Conservation (phyloP, 140 eudicot species). For the Erigeron philadelphicus region DNA sequence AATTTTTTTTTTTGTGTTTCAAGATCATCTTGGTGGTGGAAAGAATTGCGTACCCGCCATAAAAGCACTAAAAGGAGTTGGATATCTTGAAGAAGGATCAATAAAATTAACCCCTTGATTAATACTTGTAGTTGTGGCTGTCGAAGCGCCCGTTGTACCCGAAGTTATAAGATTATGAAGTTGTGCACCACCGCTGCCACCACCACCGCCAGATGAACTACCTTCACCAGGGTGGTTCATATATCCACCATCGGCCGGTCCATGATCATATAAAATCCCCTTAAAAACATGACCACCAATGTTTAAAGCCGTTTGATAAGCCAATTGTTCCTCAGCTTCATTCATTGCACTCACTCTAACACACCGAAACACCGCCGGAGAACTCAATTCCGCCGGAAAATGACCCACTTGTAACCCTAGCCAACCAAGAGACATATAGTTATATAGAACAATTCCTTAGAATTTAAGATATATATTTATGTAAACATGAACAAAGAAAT, state of each 20-base stretch:
- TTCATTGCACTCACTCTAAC: constrained; percentile 73
- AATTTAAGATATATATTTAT: neutral
- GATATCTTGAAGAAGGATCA: constrained; percentile 59
- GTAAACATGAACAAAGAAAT: neutral
- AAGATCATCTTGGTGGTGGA: constrained; percentile 89
- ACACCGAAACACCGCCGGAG: constrained; percentile 80
- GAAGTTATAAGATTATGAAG: constrained; percentile 49
- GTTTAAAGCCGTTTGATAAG: constrained; percentile 84
- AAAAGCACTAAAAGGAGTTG: constrained; percentile 71
- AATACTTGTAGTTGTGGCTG: constrained; percentile 24
- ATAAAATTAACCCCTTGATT: constrained; percentile 35
- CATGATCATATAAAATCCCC: constrained; percentile 89
- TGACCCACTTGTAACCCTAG: constrained; percentile 74
- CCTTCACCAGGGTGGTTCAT: constrained; percentile 41
- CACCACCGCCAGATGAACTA: constrained; percentile 51
- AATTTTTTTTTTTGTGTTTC: neutral
- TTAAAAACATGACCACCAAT: constrained; percentile 82
- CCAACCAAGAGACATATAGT: neutral
- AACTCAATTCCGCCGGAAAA: constrained; percentile 76
- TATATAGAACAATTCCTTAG: neutral
- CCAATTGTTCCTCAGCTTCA: constrained; percentile 73
- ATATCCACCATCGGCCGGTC: constrained; percentile 45
- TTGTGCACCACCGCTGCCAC: constrained; percentile 32
- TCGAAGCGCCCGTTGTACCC: constrained; percentile 27
- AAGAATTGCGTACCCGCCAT: constrained; percentile 97